A percentile compares a stretch with the other conserved stretches of the same genome.
Evolutionary conservation across 2,329 filamentous ascomycete genomes (phyloP).

Genomic region (Microdochium trichocladiopsis): DNA sequence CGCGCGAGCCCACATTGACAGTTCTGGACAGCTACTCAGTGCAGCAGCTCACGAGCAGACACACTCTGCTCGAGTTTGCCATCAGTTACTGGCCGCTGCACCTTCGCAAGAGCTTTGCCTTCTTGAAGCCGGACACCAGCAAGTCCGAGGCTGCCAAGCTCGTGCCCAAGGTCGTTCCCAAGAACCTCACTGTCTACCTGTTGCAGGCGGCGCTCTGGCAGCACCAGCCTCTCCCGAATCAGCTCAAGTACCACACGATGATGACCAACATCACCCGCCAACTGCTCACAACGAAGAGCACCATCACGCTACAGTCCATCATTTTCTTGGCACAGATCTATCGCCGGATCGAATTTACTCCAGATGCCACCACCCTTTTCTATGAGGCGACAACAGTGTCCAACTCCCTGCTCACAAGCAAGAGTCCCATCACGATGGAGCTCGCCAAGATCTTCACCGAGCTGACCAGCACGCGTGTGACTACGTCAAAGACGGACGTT

Average conservation of each 20-base stretch:
- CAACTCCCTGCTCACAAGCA: constrained; percentile 4
- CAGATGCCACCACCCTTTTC: constrained; percentile 4
- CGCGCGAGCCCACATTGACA: constrained; percentile 21
- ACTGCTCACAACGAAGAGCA: constrained; percentile 13
- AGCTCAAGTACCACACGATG: constrained; percentile 17
- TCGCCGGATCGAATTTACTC: constrained; percentile 6
- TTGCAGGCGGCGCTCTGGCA: constrained; percentile 10
- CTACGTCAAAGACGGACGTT: background rate
- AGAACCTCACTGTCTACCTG: constrained; percentile 2
- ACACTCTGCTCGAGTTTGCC: constrained; percentile 13
- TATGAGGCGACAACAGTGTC: constrained; percentile 6
- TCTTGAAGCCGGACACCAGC: constrained; percentile 5
- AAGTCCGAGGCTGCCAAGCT: constrained; percentile 4
- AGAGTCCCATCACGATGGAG: constrained; percentile 7
- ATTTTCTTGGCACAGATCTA: constrained; percentile 7
- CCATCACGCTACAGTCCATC: constrained; percentile 9
- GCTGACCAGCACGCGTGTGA: constrained; percentile 4
- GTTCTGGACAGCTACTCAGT: constrained; percentile 18
- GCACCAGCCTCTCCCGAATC: constrained; percentile 19
- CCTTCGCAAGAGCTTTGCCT: constrained; percentile 2
- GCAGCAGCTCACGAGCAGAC: constrained; percentile 11
- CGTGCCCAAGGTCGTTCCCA: constrained; percentile 7
- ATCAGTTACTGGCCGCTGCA: constrained; percentile 12
- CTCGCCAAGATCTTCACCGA: constrained; percentile 7
- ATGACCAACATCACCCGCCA: constrained; percentile 21